Percentiles rank a stretch among this genome's conserved stretches.
Evolutionary conservation across 495 filamentous ascomycete species (phyloP).

Genomic region (Xylaria venustula): DNA sequence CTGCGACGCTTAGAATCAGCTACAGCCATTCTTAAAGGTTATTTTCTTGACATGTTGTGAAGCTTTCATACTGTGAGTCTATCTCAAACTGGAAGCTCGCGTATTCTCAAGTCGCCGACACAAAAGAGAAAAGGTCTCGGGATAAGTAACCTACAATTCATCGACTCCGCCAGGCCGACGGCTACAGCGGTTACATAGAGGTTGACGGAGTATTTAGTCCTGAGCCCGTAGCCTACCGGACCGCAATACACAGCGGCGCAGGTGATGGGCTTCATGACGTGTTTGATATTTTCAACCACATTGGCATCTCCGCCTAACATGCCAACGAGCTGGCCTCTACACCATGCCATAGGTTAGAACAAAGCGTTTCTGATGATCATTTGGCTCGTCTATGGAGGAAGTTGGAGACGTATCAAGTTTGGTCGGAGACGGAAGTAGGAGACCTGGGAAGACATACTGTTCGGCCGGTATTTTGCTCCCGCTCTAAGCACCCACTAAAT

Average conservation of each 20-base stretch:
- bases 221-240: conserved; percentile 7
- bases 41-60: no score
- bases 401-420: no score
- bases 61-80: no score
- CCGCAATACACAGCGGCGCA: conserved; percentile 14
- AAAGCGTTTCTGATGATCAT: no score
- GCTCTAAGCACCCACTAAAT: no score
- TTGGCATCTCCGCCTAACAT: conserved; percentile 12
- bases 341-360: no score
- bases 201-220: conserved; percentile 14
- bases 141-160: conserved; percentile 3
- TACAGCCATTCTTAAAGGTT: no score
- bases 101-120: neutral
- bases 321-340: conserved; percentile 11
- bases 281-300: neutral
- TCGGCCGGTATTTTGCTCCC: conserved; percentile 17
- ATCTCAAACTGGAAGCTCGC: no score
- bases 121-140: neutral
- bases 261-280: conserved; percentile 8
- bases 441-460: neutral
- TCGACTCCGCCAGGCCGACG: conserved; percentile 13
- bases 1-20: neutral
- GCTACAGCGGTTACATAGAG: conserved; percentile 13
- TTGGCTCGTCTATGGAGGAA: no score
- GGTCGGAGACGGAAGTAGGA: no score